Base-by-base conservation (phyloP, 2,329 filamentous ascomycete genomes). In the Pleomassaria siparia region DNA sequence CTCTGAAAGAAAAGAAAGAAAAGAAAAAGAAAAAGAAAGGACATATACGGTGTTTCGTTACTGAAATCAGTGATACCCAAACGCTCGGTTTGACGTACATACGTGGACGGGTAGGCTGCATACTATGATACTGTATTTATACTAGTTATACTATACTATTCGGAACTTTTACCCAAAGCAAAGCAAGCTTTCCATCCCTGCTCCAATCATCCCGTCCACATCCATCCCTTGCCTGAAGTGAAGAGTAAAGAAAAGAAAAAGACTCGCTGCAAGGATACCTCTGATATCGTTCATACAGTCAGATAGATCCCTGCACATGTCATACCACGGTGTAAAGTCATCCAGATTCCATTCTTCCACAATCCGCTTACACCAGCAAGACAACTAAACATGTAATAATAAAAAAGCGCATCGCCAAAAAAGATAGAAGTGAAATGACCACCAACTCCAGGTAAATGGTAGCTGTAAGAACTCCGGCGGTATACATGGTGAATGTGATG, bases 401-500 rank as follows among this genome's bases (percentile, higher is more conserved):
- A 37, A 13, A 16, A 37, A 37, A 16, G 21, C 15, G 29, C 5
- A 30, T 11, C 20, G 7, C 8, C 20, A 37, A 6, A 7, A 37
- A 37, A 37, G 6, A n/a, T 37, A 37, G 13, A 6, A 20, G 6
- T n/a, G 16, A 37, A 18, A 18, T n/a, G 8, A 7, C 33, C 33
- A 21, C 29, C 29, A 37, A 37, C 33, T 18, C 33, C 33, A 37
- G 33, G 33, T 37, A 37, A 37, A 37, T 37, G 33, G 20, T 37
- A 37, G 33, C 33, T 20, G 33, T 37, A 37, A 37, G n/a, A 18
- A n/a, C 33, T 20, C 8, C 33, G 9, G 13, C 16, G 16, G 8
- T 16, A 37, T 37, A n/a, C 33, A 37, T n/a, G n/a, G n/a, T n/a
- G 12, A 30, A 30, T 9, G 13, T 9, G 29, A 30, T 6, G 15